Base-by-base conservation (phyloP, 495 filamentous ascomycete genomes). In the Tuber aestivum region DNA sequence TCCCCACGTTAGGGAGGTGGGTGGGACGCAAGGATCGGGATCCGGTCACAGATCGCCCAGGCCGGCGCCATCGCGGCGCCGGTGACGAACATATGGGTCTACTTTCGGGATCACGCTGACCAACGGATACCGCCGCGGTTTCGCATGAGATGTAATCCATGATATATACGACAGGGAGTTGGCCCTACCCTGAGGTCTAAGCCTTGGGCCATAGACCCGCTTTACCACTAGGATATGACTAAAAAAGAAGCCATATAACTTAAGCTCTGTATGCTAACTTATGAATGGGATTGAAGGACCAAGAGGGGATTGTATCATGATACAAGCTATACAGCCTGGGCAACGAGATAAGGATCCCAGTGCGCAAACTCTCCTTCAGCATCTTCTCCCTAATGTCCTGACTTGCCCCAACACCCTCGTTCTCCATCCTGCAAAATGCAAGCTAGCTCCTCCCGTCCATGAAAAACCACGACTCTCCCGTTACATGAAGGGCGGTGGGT, bases 401-500 rank as follows among this genome's bases (percentile, higher is more conserved):
- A 35, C 85, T 81, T 10, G 79, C 80, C 21, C 84, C 84, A 48
- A 85, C 83, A 7, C 86, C 86, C 76, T 86, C 86, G 27, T 84
- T 76, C 71, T 81, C 70, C 86, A 87, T 87, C 35, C 86, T 35
- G 81, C 76, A 84, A 84, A 76, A 84, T 14, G 65, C 79, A 70
- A 85, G 82, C 71, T 86, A 84, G 35, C 84, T 84, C 41, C 80
- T 75, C 0, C 75, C 83, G 61, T 68, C 37, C 27, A 68, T 65
- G 65, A 77, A 77, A 40, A 87, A 86, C 86, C 87, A 89, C 18
- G 88, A 87, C 40, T 82, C 86, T 9, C 88, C 87, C 42, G 88
- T 91, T 74, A 89, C 86, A 0, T 89, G 90, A 0, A 90, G 86
- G 74, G 90, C 89, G 1, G 90, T 90, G 38, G 90, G 85, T 42